Evolutionary conservation across 1,284 basidiomycete genomes (phyloP).

Genomic region (Ganoderma lucidum): DNA sequence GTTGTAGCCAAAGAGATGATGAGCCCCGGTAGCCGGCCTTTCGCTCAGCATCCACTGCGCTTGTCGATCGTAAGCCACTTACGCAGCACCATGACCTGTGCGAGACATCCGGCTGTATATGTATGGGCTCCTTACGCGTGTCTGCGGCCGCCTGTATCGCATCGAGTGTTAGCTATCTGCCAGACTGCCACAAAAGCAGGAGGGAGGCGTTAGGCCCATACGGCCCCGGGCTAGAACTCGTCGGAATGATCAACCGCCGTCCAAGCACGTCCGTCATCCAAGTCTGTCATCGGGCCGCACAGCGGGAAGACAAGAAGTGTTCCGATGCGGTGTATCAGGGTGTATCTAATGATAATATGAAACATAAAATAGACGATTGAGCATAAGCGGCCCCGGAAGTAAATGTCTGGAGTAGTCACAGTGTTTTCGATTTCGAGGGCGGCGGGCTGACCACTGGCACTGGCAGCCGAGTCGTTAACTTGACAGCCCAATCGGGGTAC

Average conservation of each 20-base stretch:
- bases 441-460: too few species aligned
- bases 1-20: neutral
- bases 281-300: constrained; percentile 3
- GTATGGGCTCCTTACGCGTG: neutral
- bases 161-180: neutral
- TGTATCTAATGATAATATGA: neutral
- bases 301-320: neutral
- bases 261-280: neutral
- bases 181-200: neutral
- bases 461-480: too few species aligned
- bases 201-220: neutral
- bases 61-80: neutral
- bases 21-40: neutral
- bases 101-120: neutral
- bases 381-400: neutral
- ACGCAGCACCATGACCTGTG: neutral
- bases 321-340: neutral
- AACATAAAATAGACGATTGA: neutral
- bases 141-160: neutral
- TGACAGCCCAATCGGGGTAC: neutral
- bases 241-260: neutral
- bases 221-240: neutral
- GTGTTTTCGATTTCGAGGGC: neutral
- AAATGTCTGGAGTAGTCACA: neutral
- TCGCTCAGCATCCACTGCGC: neutral